phyloP scores from a whole-genome alignment of 1,139 yeast species.

The Pichia sp. region DNA sequence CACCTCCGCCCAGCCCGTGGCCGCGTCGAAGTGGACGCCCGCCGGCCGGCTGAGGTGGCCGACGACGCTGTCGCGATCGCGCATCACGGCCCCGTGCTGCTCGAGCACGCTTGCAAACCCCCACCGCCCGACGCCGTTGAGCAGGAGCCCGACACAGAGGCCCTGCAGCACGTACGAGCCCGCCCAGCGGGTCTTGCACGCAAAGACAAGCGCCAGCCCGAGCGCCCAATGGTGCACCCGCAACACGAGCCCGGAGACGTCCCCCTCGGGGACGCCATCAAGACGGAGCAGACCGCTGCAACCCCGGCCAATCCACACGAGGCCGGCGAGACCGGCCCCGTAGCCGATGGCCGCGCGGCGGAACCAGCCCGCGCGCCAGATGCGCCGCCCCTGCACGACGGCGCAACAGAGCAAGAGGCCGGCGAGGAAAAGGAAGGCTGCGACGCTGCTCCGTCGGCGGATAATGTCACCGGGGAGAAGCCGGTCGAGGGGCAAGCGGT shows the following conservation, averaged over 20 bases:
- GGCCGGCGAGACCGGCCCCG: background rate
- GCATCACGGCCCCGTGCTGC: background rate
- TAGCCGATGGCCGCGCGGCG: conserved; percentile 52
- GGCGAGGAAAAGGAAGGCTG: conserved; percentile 55
- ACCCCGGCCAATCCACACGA: background rate
- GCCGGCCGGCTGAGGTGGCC: background rate
- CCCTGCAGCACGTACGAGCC: conserved; percentile 79
- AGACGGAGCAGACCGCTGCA: background rate
- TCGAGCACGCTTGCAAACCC: conserved; percentile 4
- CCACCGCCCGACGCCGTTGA: conserved; percentile 73
- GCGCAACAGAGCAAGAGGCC: conserved; percentile 49
- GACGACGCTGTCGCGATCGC: background rate
- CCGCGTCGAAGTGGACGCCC: background rate
- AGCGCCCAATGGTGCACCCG: conserved; percentile 87
- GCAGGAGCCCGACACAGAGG: conserved; percentile 68
- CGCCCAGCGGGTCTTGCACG: conserved; percentile 74
- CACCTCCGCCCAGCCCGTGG: background rate
- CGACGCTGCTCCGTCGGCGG: conserved; percentile 71
- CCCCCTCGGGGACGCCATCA: background rate
- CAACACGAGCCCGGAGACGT: conserved; percentile 43
- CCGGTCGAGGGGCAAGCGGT: conserved; percentile 81
- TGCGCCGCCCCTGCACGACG: conserved; percentile 65
- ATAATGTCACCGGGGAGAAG: conserved; percentile 65
- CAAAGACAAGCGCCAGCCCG: conserved; percentile 76
- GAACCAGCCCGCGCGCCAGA: conserved; percentile 80